Conservation (phyloP, 108 stramenopile genomes). For the Fragilariopsis cylindrus region DNA sequence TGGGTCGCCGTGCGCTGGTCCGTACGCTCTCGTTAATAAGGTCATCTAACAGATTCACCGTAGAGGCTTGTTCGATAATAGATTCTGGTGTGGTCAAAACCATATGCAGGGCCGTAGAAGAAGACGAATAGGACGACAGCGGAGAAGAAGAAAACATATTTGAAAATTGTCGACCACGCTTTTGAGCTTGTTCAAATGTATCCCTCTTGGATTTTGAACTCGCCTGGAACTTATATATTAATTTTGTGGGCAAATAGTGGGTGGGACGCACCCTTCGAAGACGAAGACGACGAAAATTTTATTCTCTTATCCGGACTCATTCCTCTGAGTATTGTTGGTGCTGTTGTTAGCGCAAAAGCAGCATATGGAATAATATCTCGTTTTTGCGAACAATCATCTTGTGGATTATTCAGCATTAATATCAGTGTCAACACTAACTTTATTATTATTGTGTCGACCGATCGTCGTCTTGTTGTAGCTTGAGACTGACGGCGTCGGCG, state of each 20-base stretch:
- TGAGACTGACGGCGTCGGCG: no score
- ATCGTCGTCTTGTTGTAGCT: background rate
- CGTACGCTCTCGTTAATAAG: slow-evolving; percentile 85
- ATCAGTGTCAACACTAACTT: background rate
- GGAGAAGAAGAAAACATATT: background rate
- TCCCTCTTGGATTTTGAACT: no score
- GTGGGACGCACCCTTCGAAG: background rate
- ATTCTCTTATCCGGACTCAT: background rate
- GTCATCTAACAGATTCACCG: slow-evolving; percentile 82
- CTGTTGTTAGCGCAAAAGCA: background rate
- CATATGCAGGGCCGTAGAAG: slow-evolving; percentile 51
- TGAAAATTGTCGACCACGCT: no score
- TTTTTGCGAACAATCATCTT: background rate
- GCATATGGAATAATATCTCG: background rate
- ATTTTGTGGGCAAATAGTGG: no score
- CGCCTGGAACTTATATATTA: no score
- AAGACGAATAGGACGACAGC: background rate
- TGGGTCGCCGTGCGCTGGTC: slow-evolving; percentile 66
- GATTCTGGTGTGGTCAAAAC: slow-evolving; percentile 82
- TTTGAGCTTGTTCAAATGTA: no score
- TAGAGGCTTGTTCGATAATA: slow-evolving; percentile 87
- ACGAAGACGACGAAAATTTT: background rate
- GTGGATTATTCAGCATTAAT: background rate
- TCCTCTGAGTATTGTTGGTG: background rate
- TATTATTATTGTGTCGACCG: background rate